A percentile compares a stretch with the other conserved stretches of the same genome.
Evolutionary conservation across 2,329 filamentous ascomycete genomes (phyloP).

Genomic region (Monosporascus cannonballus): DNA sequence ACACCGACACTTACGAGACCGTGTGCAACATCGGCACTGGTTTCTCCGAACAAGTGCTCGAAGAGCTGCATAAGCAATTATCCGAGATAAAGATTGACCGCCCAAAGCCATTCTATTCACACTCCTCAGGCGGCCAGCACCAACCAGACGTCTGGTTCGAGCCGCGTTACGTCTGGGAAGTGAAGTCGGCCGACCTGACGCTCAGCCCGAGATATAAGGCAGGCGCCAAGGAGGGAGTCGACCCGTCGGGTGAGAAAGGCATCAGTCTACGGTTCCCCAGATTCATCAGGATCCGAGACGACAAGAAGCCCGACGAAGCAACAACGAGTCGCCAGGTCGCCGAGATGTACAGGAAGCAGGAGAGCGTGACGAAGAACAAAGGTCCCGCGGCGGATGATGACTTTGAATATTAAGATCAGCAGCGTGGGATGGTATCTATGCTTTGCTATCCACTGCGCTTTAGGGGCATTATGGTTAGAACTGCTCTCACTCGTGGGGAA

Average conservation of each 20-base stretch:
- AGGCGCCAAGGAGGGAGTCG: slow-evolving; percentile 75
- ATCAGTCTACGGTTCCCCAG: slow-evolving; percentile 87
- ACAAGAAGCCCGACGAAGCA: slow-evolving; percentile 92
- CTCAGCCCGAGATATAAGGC: slow-evolving; percentile 90
- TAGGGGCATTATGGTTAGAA: background rate
- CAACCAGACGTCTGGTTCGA: slow-evolving; percentile 99
- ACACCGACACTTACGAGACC: slow-evolving; percentile 79
- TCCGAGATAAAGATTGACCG: slow-evolving; percentile 76
- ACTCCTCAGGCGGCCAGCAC: slow-evolving; percentile 78
- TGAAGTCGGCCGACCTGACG: slow-evolving; percentile 93
- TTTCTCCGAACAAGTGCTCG: slow-evolving; percentile 91
- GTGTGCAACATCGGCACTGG: slow-evolving; percentile 98
- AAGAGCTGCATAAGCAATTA: slow-evolving; percentile 73
- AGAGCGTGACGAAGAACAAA: slow-evolving; percentile 81
- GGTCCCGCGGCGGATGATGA: slow-evolving; percentile 88
- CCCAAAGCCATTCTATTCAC: slow-evolving; percentile 89
- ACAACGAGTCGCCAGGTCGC: slow-evolving; percentile 80
- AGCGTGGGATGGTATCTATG: no score
- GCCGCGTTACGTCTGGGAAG: slow-evolving; percentile 91
- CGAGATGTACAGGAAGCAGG: slow-evolving; percentile 96
- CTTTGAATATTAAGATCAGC: slow-evolving; percentile 73
- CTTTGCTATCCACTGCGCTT: no score
- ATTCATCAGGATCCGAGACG: slow-evolving; percentile 86
- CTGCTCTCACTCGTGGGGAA: background rate
- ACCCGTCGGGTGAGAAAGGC: slow-evolving; percentile 64